A percentile compares a stretch with the other conserved stretches of the same genome.
Evolutionary conservation across 208 protist species (phyloP).

Genomic region (Acanthamoeba polyphaga): DNA sequence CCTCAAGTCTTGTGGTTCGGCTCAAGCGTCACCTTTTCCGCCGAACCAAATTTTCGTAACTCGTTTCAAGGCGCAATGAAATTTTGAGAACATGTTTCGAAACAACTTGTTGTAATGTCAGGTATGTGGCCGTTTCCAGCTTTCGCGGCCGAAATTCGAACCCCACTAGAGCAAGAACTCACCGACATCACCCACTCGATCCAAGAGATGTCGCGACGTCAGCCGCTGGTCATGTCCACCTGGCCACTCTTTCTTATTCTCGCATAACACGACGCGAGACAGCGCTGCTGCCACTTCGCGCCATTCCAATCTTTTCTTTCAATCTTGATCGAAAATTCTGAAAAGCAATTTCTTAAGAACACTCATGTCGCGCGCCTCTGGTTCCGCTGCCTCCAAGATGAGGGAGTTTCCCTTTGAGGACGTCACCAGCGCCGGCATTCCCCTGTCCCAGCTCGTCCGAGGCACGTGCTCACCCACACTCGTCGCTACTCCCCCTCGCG

Average conservation of each 20-base stretch:
- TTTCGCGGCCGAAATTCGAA: background rate
- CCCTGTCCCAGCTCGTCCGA: background rate
- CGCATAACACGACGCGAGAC: background rate
- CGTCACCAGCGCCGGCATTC: background rate
- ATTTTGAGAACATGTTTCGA: too few species aligned
- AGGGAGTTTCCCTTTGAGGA: conserved; percentile 25
- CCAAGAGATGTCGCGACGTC: background rate
- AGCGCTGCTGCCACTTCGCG: background rate
- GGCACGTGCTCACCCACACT: background rate
- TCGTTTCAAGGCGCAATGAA: background rate
- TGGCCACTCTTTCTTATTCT: background rate
- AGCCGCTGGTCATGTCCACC: background rate
- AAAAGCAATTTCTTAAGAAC: background rate
- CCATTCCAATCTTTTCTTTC: background rate
- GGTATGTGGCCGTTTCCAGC: background rate
- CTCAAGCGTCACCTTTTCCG: background rate
- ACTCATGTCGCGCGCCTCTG: background rate
- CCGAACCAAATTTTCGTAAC: background rate
- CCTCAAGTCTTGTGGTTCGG: too few species aligned
- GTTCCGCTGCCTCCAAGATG: background rate
- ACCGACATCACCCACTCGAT: background rate
- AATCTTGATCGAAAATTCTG: background rate
- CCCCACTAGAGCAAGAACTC: background rate
- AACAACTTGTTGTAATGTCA: too few species aligned
- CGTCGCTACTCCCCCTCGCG: background rate